These are phyloP conservation scores for Astragalus membranaceus DNA, from an alignment of 306 rosid species.

Conservation along the genomic window DNA sequence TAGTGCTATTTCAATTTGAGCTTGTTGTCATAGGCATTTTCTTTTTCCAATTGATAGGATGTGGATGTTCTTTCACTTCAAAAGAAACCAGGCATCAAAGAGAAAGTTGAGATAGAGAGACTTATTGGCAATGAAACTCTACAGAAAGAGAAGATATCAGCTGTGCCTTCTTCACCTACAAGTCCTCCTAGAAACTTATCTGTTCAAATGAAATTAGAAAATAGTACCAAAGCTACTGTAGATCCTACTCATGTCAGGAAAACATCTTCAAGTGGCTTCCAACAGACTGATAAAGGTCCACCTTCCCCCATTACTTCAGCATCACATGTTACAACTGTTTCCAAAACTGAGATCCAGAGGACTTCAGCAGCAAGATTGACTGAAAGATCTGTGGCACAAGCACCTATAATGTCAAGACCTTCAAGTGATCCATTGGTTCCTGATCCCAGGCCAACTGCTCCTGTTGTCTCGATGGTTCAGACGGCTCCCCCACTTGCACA, in stretches of 20 bases:
- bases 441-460: conserved; percentile 67
- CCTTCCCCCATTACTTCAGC: conserved; percentile 38
- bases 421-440: conserved; percentile 84
- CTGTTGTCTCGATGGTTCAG: conserved; percentile 69
- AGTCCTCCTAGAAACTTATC: conserved; percentile 43
- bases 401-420: conserved; percentile 62
- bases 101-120: conserved; percentile 47
- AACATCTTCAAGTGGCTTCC: conserved; percentile 38
- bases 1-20: neutral
- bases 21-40: conserved; percentile 17
- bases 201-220: conserved; percentile 39
- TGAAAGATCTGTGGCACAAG: conserved; percentile 49
- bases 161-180: conserved; percentile 44
- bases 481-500: conserved; percentile 68
- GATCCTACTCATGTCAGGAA: conserved; percentile 43
- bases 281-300: conserved; percentile 42
- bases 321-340: conserved; percentile 28
- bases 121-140: conserved; percentile 41
- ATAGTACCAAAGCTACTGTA: conserved; percentile 29
- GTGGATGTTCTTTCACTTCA: conserved; percentile 43
- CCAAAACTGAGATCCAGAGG: conserved; percentile 59
- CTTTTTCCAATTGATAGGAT: conserved; percentile 46
- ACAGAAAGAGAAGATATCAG: conserved; percentile 50
- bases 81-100: conserved; percentile 50
- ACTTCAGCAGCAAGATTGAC: conserved; percentile 40